Evolutionary conservation across 805 yeast genomes (phyloP), one percentile per base, ranked within the genome.

Genomic region (Saccharomycopsis sp.): DNA sequence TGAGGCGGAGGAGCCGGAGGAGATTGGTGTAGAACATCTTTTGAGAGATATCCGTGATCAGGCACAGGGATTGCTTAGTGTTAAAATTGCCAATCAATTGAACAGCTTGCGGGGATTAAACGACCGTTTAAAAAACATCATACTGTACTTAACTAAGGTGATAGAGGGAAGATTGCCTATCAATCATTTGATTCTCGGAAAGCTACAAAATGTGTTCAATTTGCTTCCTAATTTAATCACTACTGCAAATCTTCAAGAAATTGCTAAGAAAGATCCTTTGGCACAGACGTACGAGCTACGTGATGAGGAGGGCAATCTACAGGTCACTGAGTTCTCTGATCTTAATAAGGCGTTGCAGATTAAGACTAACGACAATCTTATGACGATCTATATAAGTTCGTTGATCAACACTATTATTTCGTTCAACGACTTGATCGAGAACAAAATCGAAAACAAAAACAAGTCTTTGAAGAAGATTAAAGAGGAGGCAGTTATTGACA

Each of bases 1-100:
- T 63, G 92, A 89, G 69, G 99, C 99, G 2, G 99, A 94, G 69
- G 99, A 94, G 70, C 99, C 99, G 8, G 99, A 94, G 73, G 99
- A 94, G 73, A 94, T 94, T 64, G 99, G 99, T 62, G 99, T 94
- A 14, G 99, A 94, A 71, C 99, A 94, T 70, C 74, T 94, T 61
- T 74, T 94, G 60, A 84, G 98, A 68, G 99, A 94, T 68, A 90
- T 91, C 23, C 83, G 97, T 67, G 97, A 92, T 69, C 97, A 91
- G 66, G 97, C 98, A 8, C 95, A 97, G 14, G 99, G 99, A 8
- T 86, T 86, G 52, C 79, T 94, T 60, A 85, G 97, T 1, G 82
- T 91, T 55, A 83, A 86, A 68, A 83, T 94, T 56, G 91, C 98
- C 15, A 87, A 88, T 68, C 97, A 91, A 68, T 82, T 94, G 66